These are phyloP conservation scores for Lasiodiplodia gonubiensis DNA, from an alignment of 2,329 filamentous ascomycete species.

Conservation along the genomic window DNA sequence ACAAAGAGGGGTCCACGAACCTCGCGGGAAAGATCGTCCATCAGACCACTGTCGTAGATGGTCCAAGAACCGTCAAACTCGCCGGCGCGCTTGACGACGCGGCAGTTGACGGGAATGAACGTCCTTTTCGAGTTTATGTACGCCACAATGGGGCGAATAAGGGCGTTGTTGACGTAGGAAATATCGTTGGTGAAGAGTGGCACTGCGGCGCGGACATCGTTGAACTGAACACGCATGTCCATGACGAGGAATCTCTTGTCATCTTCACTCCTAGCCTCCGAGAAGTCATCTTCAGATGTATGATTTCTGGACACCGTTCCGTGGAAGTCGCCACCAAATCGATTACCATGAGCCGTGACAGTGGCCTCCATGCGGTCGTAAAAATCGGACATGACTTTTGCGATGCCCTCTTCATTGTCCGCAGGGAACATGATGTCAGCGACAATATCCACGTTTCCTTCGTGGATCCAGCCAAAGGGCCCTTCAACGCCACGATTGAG, in stretches of 20 bases:
- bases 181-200: constrained; percentile 91
- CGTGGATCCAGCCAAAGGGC: constrained; percentile 96
- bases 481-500: constrained; percentile 91
- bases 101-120: constrained; percentile 93
- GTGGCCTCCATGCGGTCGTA: constrained; percentile 95
- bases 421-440: constrained; percentile 93
- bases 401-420: constrained; percentile 85
- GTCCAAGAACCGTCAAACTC: constrained; percentile 98
- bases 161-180: constrained; percentile 93
- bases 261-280: constrained; percentile 46
- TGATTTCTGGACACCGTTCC: not conserved
- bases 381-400: constrained; percentile 95
- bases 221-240: constrained; percentile 92
- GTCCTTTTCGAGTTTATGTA: constrained; percentile 97
- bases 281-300: constrained; percentile 12
- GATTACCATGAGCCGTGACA: constrained; percentile 76
- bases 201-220: constrained; percentile 90
- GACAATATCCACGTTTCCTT: constrained; percentile 95
- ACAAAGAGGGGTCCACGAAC: constrained; percentile 46
- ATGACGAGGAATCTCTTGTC: constrained; percentile 85
- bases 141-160: constrained; percentile 93
- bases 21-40: constrained; percentile 92
- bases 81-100: constrained; percentile 83
- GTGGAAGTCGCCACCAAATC: constrained; percentile 42
- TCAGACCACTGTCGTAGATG: constrained; percentile 87